Percentiles rank a stretch among this genome's conserved stretches.
phyloP scores from a whole-genome alignment of 805 yeast genomes.

The Brettanomyces custersianus region DNA sequence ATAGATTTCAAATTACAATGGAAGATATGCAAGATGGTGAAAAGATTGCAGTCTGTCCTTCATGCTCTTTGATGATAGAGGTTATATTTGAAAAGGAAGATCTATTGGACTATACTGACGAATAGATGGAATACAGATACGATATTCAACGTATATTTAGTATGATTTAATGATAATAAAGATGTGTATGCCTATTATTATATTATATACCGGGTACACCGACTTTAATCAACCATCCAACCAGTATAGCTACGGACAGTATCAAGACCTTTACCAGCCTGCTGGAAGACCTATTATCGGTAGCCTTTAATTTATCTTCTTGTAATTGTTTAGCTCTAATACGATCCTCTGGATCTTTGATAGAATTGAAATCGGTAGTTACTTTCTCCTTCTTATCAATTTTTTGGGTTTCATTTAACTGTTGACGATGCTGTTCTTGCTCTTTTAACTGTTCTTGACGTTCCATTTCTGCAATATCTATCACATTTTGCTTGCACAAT shows the following conservation, averaged over 20 bases:
- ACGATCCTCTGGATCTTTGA: constrained; percentile 62
- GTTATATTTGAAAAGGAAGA: constrained; percentile 75
- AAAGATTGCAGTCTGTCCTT: constrained; percentile 92
- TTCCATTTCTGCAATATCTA: constrained; percentile 16
- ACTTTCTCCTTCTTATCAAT: constrained; percentile 12
- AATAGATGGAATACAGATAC: constrained; percentile 9
- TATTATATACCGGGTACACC: background rate
- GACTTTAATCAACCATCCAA: constrained; percentile 11
- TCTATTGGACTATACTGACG: constrained; percentile 35
- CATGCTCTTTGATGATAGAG: constrained; percentile 88
- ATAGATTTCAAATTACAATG: constrained; percentile 74
- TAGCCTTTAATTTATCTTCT: background rate
- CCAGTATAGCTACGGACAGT: constrained; percentile 11
- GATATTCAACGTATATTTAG: no score
- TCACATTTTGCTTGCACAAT: constrained; percentile 35
- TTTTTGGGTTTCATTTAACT: constrained; percentile 5
- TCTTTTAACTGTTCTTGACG: constrained; percentile 5
- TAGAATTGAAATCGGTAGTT: constrained; percentile 28
- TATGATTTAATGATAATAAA: background rate
- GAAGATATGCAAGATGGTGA: constrained; percentile 88
- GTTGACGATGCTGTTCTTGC: background rate
- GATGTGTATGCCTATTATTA: background rate
- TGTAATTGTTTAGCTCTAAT: constrained; percentile 34
- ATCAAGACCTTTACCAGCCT: constrained; percentile 8
- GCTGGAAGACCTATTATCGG: constrained; percentile 3